Percentiles rank a stretch among this genome's conserved stretches.
These are phyloP conservation scores for Penicilliopsis zonata DNA, from an alignment of 495 filamentous ascomycete genomes.

Conservation along the genomic window DNA sequence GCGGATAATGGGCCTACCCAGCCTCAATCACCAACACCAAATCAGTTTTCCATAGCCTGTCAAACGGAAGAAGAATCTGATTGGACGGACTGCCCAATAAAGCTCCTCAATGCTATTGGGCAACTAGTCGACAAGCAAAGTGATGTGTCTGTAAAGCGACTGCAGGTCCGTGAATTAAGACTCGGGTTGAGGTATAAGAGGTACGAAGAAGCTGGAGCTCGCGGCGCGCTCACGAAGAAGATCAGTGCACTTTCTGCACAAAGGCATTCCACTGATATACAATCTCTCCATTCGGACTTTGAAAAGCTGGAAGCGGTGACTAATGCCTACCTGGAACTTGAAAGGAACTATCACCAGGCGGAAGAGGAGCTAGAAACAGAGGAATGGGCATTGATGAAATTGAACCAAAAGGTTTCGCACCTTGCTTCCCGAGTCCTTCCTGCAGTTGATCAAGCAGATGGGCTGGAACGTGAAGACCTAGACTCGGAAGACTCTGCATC, in stretches of 20 bases:
- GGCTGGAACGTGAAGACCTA: background rate
- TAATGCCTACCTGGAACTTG: slow-evolving; percentile 10
- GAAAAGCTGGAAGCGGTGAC: slow-evolving; percentile 8
- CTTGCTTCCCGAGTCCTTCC: background rate
- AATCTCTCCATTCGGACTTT: slow-evolving; percentile 4
- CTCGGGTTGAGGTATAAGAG: slow-evolving; percentile 6
- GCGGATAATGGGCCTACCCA: no score
- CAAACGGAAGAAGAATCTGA: background rate
- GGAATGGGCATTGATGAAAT: slow-evolving; percentile 12
- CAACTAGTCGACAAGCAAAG: slow-evolving; percentile 5
- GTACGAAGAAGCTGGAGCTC: slow-evolving; percentile 7
- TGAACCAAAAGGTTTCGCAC: background rate
- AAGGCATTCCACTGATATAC: background rate
- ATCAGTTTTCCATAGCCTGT: background rate
- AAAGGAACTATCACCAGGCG: slow-evolving; percentile 12
- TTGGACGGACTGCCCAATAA: background rate
- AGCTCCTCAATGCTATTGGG: slow-evolving; percentile 1
- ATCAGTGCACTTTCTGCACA: slow-evolving; percentile 6
- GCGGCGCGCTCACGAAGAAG: slow-evolving; percentile 4
- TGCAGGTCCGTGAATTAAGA: slow-evolving; percentile 9
- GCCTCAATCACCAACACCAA: no score
- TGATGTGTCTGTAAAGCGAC: slow-evolving; percentile 7
- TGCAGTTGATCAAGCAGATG: slow-evolving; percentile 1
- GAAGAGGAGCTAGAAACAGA: slow-evolving; percentile 15
- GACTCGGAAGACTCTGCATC: slow-evolving; percentile 1